A percentile compares a stretch with the other conserved stretches of the same genome.
These are phyloP conservation scores for Mycogone perniciosa DNA, from an alignment of 2,329 filamentous ascomycete genomes.

Conservation along the genomic window DNA sequence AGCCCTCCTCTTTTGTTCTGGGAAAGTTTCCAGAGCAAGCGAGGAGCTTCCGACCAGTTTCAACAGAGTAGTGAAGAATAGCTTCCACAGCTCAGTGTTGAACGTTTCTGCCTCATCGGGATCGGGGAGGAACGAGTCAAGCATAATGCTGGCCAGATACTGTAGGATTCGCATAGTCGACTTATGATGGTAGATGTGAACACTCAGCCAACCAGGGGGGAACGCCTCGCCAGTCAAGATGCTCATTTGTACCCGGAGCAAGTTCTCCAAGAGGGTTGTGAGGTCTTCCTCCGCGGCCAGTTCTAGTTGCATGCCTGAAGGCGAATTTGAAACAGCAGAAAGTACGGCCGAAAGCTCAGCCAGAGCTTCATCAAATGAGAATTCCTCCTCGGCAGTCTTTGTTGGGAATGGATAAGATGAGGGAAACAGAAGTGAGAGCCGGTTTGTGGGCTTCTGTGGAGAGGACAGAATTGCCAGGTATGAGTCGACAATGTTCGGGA, in stretches of 20 bases:
- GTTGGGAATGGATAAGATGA: slow-evolving; percentile 82
- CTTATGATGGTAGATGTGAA: slow-evolving; percentile 88
- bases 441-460: slow-evolving; percentile 48
- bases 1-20: slow-evolving; percentile 89
- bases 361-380: slow-evolving; percentile 74
- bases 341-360: slow-evolving; percentile 85
- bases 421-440: slow-evolving; percentile 84
- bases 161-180: slow-evolving; percentile 82
- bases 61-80: slow-evolving; percentile 83
- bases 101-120: slow-evolving; percentile 89
- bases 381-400: slow-evolving; percentile 55
- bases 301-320: slow-evolving; percentile 66
- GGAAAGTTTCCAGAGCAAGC: slow-evolving; percentile 88
- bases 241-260: slow-evolving; percentile 79
- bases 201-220: slow-evolving; percentile 81
- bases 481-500: slow-evolving; percentile 85
- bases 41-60: slow-evolving; percentile 85
- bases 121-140: slow-evolving; percentile 78
- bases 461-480: slow-evolving; percentile 67
- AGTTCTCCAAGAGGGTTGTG: slow-evolving; percentile 66
- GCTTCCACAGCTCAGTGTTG: slow-evolving; percentile 88
- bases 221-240: slow-evolving; percentile 87
- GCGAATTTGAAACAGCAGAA: slow-evolving; percentile 70
- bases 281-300: slow-evolving; percentile 65
- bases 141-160: slow-evolving; percentile 70